Evolutionary conservation across 73 alveolate species (phyloP).

Genomic region (Uronychia binucleata): DNA sequence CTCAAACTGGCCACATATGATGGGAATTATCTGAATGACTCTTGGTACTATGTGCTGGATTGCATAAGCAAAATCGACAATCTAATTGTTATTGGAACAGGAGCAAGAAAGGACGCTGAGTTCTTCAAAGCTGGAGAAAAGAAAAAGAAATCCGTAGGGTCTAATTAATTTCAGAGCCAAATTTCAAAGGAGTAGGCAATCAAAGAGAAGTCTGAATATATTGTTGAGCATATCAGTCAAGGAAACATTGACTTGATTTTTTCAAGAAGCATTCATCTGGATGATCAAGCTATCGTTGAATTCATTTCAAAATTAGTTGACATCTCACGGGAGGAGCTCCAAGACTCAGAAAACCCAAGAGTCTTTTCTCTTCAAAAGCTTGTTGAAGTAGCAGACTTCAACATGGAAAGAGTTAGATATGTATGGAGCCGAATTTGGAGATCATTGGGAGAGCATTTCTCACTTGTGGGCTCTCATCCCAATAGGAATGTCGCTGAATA

Average conservation of each 20-base stretch:
- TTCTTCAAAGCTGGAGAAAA: slow-evolving; percentile 23
- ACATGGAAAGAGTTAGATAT: slow-evolving; percentile 79
- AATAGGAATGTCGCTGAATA: slow-evolving; percentile 65
- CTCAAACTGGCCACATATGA: slow-evolving; percentile 68
- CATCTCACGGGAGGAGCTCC: slow-evolving; percentile 75
- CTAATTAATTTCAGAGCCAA: not conserved
- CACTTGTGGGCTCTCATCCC: slow-evolving; percentile 72
- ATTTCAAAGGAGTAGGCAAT: slow-evolving; percentile 25
- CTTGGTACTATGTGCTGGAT: slow-evolving; percentile 73
- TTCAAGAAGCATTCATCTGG: slow-evolving; percentile 49
- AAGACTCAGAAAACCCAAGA: slow-evolving; percentile 63
- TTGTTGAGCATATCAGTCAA: slow-evolving; percentile 47
- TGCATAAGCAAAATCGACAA: slow-evolving; percentile 72
- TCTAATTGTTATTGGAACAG: slow-evolving; percentile 64
- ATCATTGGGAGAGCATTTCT: slow-evolving; percentile 70
- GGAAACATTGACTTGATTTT: slow-evolving; percentile 68
- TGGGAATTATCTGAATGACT: slow-evolving; percentile 64
- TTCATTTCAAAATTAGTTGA: slow-evolving; percentile 59
- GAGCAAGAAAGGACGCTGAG: slow-evolving; percentile 65
- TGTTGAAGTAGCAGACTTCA: slow-evolving; percentile 84
- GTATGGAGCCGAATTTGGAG: slow-evolving; percentile 83
- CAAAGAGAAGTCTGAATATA: slow-evolving; percentile 43
- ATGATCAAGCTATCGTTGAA: slow-evolving; percentile 72
- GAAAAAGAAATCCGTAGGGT: not conserved
- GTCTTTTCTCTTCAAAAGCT: slow-evolving; percentile 70